Conservation (phyloP, 2,329 filamentous ascomycete species). For the Claviceps arundinis region DNA sequence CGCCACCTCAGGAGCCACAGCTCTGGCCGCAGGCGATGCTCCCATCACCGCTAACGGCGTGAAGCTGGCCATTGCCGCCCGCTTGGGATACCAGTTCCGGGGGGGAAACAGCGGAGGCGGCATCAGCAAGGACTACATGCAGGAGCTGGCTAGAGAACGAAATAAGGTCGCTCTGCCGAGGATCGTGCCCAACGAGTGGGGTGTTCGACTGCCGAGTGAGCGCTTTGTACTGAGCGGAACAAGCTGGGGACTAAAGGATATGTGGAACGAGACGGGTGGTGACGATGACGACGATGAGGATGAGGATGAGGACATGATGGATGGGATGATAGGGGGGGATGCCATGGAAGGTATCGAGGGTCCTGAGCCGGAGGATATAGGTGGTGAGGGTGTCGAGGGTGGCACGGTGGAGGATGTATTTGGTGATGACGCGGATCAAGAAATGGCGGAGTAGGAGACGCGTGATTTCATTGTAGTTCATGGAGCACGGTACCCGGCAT, state of each 20-base stretch:
- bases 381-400: slow-evolving; percentile 34
- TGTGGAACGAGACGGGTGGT: slow-evolving; percentile 38
- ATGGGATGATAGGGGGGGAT: slow-evolving; percentile 20
- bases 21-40: slow-evolving; percentile 36
- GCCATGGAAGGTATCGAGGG: slow-evolving; percentile 36
- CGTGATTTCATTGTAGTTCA: background rate
- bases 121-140: slow-evolving; percentile 60
- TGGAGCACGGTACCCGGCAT: background rate
- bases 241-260: slow-evolving; percentile 49
- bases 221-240: slow-evolving; percentile 54
- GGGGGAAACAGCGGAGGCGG: slow-evolving; percentile 38
- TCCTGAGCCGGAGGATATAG: slow-evolving; percentile 27
- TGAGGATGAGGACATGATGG: slow-evolving; percentile 28
- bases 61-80: slow-evolving; percentile 56
- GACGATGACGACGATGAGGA: slow-evolving; percentile 27
- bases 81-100: slow-evolving; percentile 57
- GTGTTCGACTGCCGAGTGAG: slow-evolving; percentile 52
- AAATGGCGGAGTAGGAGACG: slow-evolving; percentile 35
- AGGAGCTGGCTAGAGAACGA: slow-evolving; percentile 57
- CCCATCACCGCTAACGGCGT: slow-evolving; percentile 53
- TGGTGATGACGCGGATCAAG: slow-evolving; percentile 40
- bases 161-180: slow-evolving; percentile 54
- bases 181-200: slow-evolving; percentile 53
- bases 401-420: slow-evolving; percentile 43
- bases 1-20: slow-evolving; percentile 34